Percentiles rank a stretch among this genome's conserved stretches.
These are phyloP conservation scores for Sporisorium sorghi DNA, from an alignment of 1,284 basidiomycete genomes.

Conservation along the genomic window DNA sequence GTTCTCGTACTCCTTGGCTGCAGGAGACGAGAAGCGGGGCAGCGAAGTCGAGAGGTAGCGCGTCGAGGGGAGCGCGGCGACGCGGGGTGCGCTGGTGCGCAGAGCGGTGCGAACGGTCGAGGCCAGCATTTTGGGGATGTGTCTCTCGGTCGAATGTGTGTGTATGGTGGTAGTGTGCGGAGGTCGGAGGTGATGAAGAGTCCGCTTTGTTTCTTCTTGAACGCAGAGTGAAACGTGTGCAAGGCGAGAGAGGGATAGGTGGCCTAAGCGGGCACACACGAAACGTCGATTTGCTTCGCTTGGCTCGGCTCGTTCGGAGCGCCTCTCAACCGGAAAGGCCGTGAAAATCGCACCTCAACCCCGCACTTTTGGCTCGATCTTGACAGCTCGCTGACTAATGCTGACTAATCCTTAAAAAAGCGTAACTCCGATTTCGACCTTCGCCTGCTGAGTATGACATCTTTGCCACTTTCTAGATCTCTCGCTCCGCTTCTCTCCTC, in stretches of 20 bases:
- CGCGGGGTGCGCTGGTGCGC: slow-evolving; percentile 33
- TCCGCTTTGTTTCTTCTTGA: slow-evolving; percentile 10
- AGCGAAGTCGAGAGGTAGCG: slow-evolving; percentile 53
- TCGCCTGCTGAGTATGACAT: slow-evolving; percentile 11
- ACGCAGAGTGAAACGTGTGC: background rate
- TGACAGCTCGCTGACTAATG: background rate
- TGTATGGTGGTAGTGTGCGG: background rate
- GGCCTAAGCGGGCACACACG: slow-evolving; percentile 31
- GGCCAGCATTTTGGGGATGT: slow-evolving; percentile 22
- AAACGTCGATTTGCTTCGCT: too few relatives aligned
- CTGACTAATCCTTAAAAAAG: slow-evolving; percentile 19
- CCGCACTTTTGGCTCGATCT: background rate
- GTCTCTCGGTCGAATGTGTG: too few relatives aligned
- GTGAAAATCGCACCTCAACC: slow-evolving; percentile 30
- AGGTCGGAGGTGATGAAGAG: background rate
- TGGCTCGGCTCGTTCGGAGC: slow-evolving; percentile 28
- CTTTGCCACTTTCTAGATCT: slow-evolving; percentile 16
- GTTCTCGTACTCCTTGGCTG: slow-evolving; percentile 72
- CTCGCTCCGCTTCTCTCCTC: slow-evolving; percentile 2
- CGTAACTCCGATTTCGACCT: slow-evolving; percentile 10
- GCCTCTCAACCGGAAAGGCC: slow-evolving; percentile 40
- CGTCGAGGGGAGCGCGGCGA: slow-evolving; percentile 30
- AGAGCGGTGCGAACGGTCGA: slow-evolving; percentile 42
- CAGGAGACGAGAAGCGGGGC: slow-evolving; percentile 45
- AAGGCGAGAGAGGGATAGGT: background rate